phyloP scores from a whole-genome alignment of 1,284 basidiomycete genomes.

The Puccinia coronata region DNA sequence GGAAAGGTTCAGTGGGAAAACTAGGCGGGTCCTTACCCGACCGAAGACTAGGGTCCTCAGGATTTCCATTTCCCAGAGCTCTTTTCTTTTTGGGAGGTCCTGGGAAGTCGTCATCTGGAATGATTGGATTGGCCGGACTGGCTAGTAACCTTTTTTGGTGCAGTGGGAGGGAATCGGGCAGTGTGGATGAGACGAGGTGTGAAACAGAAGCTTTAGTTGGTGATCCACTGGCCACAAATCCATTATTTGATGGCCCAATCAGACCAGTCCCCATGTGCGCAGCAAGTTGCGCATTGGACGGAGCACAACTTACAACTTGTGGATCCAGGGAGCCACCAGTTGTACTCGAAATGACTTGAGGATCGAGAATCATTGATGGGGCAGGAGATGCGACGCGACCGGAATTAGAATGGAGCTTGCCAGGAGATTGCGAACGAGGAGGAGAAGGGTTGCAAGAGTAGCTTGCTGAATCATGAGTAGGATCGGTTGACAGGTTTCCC shows the following conservation, averaged over 20 bases:
- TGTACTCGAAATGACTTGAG: slow-evolving; percentile 34
- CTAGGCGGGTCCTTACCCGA: not conserved
- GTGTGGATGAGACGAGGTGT: slow-evolving; percentile 1
- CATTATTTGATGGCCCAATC: slow-evolving; percentile 11
- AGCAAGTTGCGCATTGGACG: not conserved
- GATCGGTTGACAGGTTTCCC: slow-evolving; percentile 15
- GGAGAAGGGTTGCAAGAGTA: slow-evolving; percentile 13
- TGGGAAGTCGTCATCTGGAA: slow-evolving; percentile 6
- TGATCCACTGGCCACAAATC: not conserved
- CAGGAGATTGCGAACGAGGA: slow-evolving; percentile 8
- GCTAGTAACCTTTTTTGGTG: slow-evolving; percentile 27
- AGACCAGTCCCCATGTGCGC: not conserved
- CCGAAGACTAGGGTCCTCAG: not conserved
- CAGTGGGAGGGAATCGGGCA: slow-evolving; percentile 5
- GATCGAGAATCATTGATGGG: slow-evolving; percentile 16
- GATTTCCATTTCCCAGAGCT: slow-evolving; percentile 10
- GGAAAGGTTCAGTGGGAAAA: not conserved
- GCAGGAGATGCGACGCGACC: slow-evolving; percentile 19
- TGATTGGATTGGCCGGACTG: slow-evolving; percentile 13
- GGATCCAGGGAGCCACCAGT: slow-evolving; percentile 16
- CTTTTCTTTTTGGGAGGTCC: slow-evolving; percentile 40
- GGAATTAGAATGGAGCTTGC: slow-evolving; percentile 5
- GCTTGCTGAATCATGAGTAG: not conserved
- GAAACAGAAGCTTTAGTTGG: not conserved
- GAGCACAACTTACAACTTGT: slow-evolving; percentile 1